phyloP scores from a whole-genome alignment of 768 basidiomycete species.

The Boletus sp. region DNA sequence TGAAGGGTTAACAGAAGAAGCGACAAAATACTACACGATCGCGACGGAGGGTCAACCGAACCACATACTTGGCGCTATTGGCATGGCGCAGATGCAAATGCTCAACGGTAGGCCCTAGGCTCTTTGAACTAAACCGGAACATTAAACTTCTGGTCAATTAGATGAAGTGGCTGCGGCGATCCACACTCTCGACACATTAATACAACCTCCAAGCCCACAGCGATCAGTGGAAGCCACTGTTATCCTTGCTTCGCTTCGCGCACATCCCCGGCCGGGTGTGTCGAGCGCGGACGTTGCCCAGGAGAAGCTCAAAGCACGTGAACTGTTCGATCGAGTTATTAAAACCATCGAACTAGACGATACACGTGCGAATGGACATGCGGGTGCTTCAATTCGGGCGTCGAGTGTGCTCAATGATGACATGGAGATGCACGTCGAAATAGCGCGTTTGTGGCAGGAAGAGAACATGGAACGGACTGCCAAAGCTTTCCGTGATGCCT shows the following conservation, averaged over 20 bases:
- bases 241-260: slow-evolving; percentile 87
- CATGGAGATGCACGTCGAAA: slow-evolving; percentile 85
- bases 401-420: slow-evolving; percentile 67
- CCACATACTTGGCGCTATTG: slow-evolving; percentile 76
- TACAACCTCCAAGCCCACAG: slow-evolving; percentile 62
- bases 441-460: slow-evolving; percentile 84
- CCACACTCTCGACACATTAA: slow-evolving; percentile 74
- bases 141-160: slow-evolving; percentile 27
- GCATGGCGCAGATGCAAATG: slow-evolving; percentile 84
- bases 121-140: background rate
- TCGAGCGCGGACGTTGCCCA: slow-evolving; percentile 67
- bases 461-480: slow-evolving; percentile 72
- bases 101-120: slow-evolving; percentile 57
- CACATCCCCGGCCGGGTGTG: slow-evolving; percentile 75
- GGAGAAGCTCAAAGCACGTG: slow-evolving; percentile 72
- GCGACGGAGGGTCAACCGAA: slow-evolving; percentile 70
- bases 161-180: slow-evolving; percentile 84
- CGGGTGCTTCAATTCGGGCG: slow-evolving; percentile 29
- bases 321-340: slow-evolving; percentile 73
- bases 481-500: slow-evolving; percentile 70
- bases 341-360: slow-evolving; percentile 69
- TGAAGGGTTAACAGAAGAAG: slow-evolving; percentile 59
- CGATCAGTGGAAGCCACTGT: slow-evolving; percentile 80
- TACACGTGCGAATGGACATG: slow-evolving; percentile 41
- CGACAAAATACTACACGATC: slow-evolving; percentile 64